These are phyloP conservation scores for Scedosporium boydii DNA, from an alignment of 2,329 filamentous ascomycete genomes.

Conservation along the genomic window DNA sequence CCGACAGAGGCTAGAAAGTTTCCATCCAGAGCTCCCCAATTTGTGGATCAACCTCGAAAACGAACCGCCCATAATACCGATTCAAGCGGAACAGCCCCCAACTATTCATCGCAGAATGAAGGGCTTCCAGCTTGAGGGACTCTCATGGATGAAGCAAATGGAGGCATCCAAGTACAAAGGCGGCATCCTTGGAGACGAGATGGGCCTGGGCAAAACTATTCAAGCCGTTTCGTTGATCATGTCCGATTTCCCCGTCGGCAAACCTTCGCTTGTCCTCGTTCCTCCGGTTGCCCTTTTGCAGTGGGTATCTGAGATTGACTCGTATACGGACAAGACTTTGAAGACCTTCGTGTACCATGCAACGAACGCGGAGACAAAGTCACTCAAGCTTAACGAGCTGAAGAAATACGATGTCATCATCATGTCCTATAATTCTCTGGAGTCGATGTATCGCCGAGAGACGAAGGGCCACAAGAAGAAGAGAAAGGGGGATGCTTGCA, in stretches of 20 bases:
- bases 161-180: conserved; percentile 80
- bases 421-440: conserved; percentile 89
- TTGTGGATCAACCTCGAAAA: conserved; percentile 78
- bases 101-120: conserved; percentile 79
- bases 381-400: conserved; percentile 62
- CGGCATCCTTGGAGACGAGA: conserved; percentile 89
- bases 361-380: conserved; percentile 74
- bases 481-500: conserved; percentile 30
- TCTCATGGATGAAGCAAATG: conserved; percentile 91
- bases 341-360: conserved; percentile 89
- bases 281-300: conserved; percentile 94
- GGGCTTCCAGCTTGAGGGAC: conserved; percentile 84
- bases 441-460: conserved; percentile 88
- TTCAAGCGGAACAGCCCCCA: conserved; percentile 39
- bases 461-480: conserved; percentile 78
- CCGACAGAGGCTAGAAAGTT: conserved; percentile 17
- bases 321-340: conserved; percentile 77
- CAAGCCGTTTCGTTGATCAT: conserved; percentile 96
- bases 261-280: conserved; percentile 79
- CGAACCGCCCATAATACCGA: conserved; percentile 54
- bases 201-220: conserved; percentile 98
- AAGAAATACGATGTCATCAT: conserved; percentile 87
- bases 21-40: conserved; percentile 68
- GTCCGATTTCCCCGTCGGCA: conserved; percentile 83
- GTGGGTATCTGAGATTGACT: conserved; percentile 75